phyloP scores from a whole-genome alignment of 768 basidiomycete genomes.

The Termitomyces sp. region DNA sequence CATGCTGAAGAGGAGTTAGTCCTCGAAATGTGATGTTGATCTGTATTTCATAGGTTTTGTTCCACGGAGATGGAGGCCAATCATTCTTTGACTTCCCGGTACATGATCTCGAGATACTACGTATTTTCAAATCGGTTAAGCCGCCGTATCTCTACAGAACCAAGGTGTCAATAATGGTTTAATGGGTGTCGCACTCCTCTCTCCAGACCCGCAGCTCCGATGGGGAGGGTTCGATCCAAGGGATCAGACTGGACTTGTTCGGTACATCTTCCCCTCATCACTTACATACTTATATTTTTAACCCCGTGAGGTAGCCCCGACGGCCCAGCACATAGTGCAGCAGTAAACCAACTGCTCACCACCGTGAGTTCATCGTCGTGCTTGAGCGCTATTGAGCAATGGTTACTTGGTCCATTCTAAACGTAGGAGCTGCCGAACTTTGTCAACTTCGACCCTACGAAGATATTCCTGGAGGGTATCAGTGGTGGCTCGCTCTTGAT shows the following conservation, averaged over 20 bases:
- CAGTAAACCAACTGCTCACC: background rate
- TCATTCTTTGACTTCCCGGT: too few relatives aligned
- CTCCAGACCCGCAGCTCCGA: conserved; percentile 16
- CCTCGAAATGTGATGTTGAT: background rate
- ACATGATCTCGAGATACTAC: too few relatives aligned
- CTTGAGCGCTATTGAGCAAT: background rate
- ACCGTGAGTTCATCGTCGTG: background rate
- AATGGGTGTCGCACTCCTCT: conserved; percentile 21
- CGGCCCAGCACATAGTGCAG: too few relatives aligned
- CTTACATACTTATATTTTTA: too few relatives aligned
- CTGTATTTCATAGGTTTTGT: too few relatives aligned
- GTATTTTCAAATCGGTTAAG: too few relatives aligned
- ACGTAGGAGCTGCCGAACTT: background rate
- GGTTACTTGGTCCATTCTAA: background rate
- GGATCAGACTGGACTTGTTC: background rate
- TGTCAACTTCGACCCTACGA: background rate
- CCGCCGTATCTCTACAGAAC: background rate
- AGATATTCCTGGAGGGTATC: background rate
- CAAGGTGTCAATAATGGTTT: conserved; percentile 14
- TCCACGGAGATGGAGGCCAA: background rate
- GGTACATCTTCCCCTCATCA: background rate
- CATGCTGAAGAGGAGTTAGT: background rate
- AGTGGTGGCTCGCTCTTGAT: background rate
- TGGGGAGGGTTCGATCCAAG: conserved; percentile 18
- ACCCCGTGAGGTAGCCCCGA: too few relatives aligned